phyloP scores from a whole-genome alignment of 148 eudicot genomes.

The Persicaria maculosa region DNA sequence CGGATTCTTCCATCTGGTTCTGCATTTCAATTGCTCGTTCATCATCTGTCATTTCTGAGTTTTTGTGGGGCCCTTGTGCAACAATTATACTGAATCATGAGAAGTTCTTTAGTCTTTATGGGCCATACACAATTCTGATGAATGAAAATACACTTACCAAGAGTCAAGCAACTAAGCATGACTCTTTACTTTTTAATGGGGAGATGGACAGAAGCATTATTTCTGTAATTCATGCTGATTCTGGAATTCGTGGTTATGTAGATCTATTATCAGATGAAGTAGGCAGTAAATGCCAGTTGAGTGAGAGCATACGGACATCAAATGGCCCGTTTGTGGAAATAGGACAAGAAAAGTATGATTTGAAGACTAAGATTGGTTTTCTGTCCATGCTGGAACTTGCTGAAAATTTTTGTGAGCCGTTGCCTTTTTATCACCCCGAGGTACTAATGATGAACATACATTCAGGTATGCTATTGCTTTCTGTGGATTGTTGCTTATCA shows the following conservation, averaged over 20 bases:
- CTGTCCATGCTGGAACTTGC: constrained; percentile 49
- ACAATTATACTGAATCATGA: constrained; percentile 53
- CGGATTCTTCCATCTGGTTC: constrained; percentile 54
- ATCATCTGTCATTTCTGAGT: constrained; percentile 38
- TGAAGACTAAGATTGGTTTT: constrained; percentile 21
- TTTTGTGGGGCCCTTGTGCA: constrained; percentile 69
- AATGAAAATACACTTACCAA: constrained; percentile 22
- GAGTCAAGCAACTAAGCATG: constrained; percentile 12
- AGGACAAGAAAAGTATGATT: constrained; percentile 21
- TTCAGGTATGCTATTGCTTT: constrained; percentile 46
- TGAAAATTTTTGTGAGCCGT: constrained; percentile 48
- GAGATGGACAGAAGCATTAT: constrained; percentile 16
- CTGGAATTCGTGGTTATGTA: constrained; percentile 23
- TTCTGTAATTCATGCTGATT: constrained; percentile 20
- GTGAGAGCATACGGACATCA: constrained; percentile 24
- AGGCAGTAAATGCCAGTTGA: constrained; percentile 18
- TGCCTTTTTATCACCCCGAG: constrained; percentile 72
- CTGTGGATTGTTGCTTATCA: not conserved
- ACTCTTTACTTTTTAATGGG: constrained; percentile 13
- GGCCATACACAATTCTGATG: constrained; percentile 44
- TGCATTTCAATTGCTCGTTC: constrained; percentile 49
- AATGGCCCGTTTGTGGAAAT: constrained; percentile 24
- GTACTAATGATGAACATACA: constrained; percentile 60
- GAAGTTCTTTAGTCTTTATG: constrained; percentile 55
- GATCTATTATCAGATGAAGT: constrained; percentile 26